Conservation (phyloP, 2,329 filamentous ascomycete species). For the Xylariaceae sp. region DNA sequence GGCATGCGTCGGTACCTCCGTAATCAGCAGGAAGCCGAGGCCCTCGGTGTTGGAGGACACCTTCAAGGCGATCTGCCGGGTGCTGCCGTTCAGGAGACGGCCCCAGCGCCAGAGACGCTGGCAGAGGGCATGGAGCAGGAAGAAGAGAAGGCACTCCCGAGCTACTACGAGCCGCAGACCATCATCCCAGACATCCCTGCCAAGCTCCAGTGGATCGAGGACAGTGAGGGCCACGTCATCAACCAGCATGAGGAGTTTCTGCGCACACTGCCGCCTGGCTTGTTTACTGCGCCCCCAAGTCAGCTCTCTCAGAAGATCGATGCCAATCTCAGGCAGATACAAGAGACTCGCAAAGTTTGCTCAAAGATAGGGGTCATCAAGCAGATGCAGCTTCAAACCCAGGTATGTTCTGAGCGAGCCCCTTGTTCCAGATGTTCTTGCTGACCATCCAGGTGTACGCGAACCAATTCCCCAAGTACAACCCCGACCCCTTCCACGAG, state of each 20-base stretch:
- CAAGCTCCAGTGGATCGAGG: conserved; percentile 79
- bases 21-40: conserved; percentile 64
- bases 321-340: conserved; percentile 87
- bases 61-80: conserved; percentile 35
- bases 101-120: conserved; percentile 64
- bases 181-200: conserved; percentile 77
- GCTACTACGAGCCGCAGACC: conserved; percentile 87
- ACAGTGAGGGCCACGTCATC: conserved; percentile 80
- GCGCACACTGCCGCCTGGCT: conserved; percentile 64
- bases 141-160: conserved; percentile 75
- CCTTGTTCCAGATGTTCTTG: conserved; percentile 5
- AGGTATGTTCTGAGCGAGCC: conserved; percentile 50
- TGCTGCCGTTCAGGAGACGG: conserved; percentile 40
- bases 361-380: conserved; percentile 97
- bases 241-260: conserved; percentile 83
- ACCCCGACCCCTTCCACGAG: conserved; percentile 82
- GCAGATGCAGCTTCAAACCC: conserved; percentile 97
- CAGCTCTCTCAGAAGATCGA: conserved; percentile 74
- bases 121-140: conserved; percentile 93
- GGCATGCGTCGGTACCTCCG: conserved; percentile 86
- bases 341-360: conserved; percentile 91
- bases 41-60: conserved; percentile 32
- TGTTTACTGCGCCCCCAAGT: conserved; percentile 69
- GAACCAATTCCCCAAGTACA: conserved; percentile 97
- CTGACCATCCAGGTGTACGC: conserved; percentile 66